Evolutionary conservation across 306 rosid genomes (phyloP), one percentile per base, ranked within the genome.

Genomic region (Prunus davidiana): DNA sequence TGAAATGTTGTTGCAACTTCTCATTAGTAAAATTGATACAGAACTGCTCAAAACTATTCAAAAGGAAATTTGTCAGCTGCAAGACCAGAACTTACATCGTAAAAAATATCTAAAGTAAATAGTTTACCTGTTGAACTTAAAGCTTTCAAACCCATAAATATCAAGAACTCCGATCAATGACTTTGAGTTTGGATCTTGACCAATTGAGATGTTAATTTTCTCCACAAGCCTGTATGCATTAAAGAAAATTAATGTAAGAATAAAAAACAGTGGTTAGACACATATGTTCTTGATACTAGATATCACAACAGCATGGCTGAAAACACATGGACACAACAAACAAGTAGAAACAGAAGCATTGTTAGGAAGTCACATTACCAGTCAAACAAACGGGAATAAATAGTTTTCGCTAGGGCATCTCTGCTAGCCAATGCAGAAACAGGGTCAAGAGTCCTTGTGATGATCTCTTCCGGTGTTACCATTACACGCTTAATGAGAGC

Each of bases 111-210:
- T 76, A 71, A 78, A 76, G 50, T 49, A 72, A 67, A 28, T 69
- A 63, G 65, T 86, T 77, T 85, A 93, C 99, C 99, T 96, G 75
- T 96, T 96, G 83, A 93, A 89, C 86, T 91, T 88, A 82, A 96
- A 96, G 83, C 99, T 96, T 87, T 96, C 99, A 86, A 96, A 96
- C 79, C 99, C 99, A 82, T 96, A 96, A 78, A 96, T 96, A 87
- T 96, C 99, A 82, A 96, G 98, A 86, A 96, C 99, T 68, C 99
- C 99, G 81, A 96, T 96, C 64, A 96, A 82, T 20, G 96, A 87
- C 84, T 91, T 96, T 61, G 99, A 96, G 85, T 85, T 96, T 64
- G 91, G 96, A 86, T 96, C 99, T 85, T 96, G 99, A 68, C 99
- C 99, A 79, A 96, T 96, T 34, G 99, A 96, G 83, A 19, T 77